Base-by-base conservation (phyloP, 108 stramenopile species). In the Pseudonitzschia multistriata region DNA sequence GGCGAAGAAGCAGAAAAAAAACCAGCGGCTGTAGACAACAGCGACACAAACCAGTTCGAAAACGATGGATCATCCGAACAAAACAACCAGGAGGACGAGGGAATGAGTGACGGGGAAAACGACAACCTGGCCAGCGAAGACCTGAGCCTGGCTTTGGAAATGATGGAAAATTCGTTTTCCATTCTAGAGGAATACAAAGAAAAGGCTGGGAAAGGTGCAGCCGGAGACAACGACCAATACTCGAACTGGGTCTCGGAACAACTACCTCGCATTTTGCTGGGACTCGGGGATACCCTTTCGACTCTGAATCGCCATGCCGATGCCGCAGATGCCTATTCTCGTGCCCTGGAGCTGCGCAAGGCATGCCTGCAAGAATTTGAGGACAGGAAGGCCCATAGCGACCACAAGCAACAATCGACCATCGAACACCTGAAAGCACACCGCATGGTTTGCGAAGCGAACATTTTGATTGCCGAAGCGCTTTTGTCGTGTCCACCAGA, bases 281-380 rank as follows among this genome's bases (percentile, higher is more conserved):
- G 87, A n/a, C 77, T 94, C 31, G 92, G 88, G 11, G 89, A 91
- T 67, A 74, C 87, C 25, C 54, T 88, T 35, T 80, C 81, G 15
- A 61, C 63, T 30, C 68, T 80, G 36, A 60, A 53, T 40, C 73
- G 81, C 34, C 79, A 83, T 48, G 84, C 85, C 19, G 85, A 89
- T 70, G 89, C 92, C 19, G 88, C 85, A 11, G 92, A 94, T 78
- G 79, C 79, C 1, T 89, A 88, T 74, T 77, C 73, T n/a, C 76
- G 88, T 36, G 84, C 89, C 13, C 61, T 89, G 71, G 81, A 81
- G 22, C 80, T 73, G 34, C 86, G 85, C 25, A 82, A 88, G 66
- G 72, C 71, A 1, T 53, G 66, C 5, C 66, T 80, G 71, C 53
- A 84, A 22, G 24, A 62, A 40, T 48, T 76, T 52, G 21, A 3